A percentile compares a stretch with the other conserved stretches of the same genome.
Evolutionary conservation across 2,329 filamentous ascomycete genomes (phyloP).

Genomic region (Aspergillus neotritici): DNA sequence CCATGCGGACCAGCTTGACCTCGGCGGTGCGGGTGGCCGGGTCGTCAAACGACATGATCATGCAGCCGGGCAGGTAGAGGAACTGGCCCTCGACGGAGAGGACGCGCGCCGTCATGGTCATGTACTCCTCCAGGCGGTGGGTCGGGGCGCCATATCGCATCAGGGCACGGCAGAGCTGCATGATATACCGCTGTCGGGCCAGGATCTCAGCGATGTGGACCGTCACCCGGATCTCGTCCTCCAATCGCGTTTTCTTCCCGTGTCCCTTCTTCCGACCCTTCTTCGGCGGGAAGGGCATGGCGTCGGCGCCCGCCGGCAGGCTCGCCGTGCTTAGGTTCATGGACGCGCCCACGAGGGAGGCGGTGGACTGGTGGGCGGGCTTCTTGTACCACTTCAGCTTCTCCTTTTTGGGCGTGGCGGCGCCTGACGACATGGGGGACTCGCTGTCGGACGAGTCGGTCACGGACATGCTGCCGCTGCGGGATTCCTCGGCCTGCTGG

Average conservation of each 20-base stretch:
- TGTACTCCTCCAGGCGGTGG: constrained; percentile 81
- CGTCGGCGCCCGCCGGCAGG: constrained; percentile 24
- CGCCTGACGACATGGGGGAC: constrained; percentile 23
- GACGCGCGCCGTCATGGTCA: constrained; percentile 79
- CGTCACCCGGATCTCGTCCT: constrained; percentile 52
- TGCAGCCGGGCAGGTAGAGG: constrained; percentile 58
- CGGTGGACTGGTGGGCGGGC: constrained; percentile 30
- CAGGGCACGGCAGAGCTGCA: constrained; percentile 75
- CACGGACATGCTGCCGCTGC: constrained; percentile 22
- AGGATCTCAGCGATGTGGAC: constrained; percentile 64
- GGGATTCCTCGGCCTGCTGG: constrained; percentile 32
- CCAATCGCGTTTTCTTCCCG: constrained; percentile 20
- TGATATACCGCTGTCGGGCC: constrained; percentile 72
- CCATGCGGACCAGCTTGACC: constrained; percentile 37
- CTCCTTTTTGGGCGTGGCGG: constrained; percentile 30
- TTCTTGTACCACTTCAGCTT: constrained; percentile 43
- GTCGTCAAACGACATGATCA: constrained; percentile 63
- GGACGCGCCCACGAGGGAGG: constrained; percentile 35
- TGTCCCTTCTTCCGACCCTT: constrained; percentile 15
- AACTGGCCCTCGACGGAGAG: constrained; percentile 85
- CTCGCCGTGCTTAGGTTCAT: constrained; percentile 32
- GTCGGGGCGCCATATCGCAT: constrained; percentile 90
- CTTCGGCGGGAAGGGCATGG: constrained; percentile 17
- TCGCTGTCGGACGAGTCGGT: constrained; percentile 30
- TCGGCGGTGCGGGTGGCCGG: constrained; percentile 39